Evolutionary conservation across 2,329 filamentous ascomycete species (phyloP), one percentile per base, ranked within the genome.

Genomic region (Aspergillus pseudotamarii): DNA sequence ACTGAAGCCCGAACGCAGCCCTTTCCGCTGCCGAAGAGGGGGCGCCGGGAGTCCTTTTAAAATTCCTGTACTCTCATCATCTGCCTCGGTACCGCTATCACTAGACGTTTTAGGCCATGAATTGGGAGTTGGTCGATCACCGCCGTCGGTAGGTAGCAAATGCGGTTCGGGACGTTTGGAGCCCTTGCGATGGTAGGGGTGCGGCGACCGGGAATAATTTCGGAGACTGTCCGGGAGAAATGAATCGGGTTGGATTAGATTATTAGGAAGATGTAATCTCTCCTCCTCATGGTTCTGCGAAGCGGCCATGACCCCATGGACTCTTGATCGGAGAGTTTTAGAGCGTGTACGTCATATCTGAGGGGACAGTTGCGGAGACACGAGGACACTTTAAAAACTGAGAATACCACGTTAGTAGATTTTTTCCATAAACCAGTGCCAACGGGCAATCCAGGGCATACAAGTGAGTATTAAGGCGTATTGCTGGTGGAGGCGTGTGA

Each of bases 31-130:
- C 64, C 88, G 86, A 10, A 85, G 70, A n/a, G 85, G 89, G 2
- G 94, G 91, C 3, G 94, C 92, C 1, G 94, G 94, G 26, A 97
- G 81, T 0, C 93, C 91, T 75, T 91, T 95, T 61, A 97, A 83
- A 69, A 94, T 89, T 6, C 80, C 76, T 50, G 83, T 84, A 66
- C 94, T 91, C 77, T 98, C 94, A 80, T 98, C 94, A 72, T 97
- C 94, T 45, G 94, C 94, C 75, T 98, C 94, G 21, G 94, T 96
- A 28, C 94, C 94, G 75, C 93, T 97, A 69, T 97, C 94, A 76
- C 92, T 97, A 12, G 86, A 87, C 2, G 88, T 85, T 1, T 85
- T 83, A 5, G 86, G 87, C 58, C 86, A 84, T 53, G 61, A 64
- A 55, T 69, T 66, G 32, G 67, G 66, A 48, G 71, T 69, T 59